Base-by-base conservation (phyloP, 176 grass and related monocot genomes). In the Aegilops longissima region DNA sequence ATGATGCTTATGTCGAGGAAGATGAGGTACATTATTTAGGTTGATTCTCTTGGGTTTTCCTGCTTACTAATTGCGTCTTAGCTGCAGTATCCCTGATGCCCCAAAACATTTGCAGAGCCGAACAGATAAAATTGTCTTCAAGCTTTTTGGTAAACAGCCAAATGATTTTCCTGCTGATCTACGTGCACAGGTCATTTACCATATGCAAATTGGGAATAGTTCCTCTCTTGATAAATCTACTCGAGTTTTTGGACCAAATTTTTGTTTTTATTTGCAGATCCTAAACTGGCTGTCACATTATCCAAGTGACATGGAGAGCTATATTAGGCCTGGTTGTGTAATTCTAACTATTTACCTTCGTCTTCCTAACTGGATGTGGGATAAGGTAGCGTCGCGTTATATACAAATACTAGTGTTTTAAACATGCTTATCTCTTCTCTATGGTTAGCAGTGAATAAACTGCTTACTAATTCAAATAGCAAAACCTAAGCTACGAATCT, bases 251-350 rank as follows among this genome's bases (percentile, higher is more conserved):
- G 39, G 24, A 76, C 23, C 42, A 76, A 80, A 73, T 81, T 25
- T 3, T 79, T 89, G 61, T 13, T 68, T 74, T 18, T 52, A 72
- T 83, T 76, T 88, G 40, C 85, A 94, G 92, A 85, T 94, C 80
- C 80, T 92, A 73, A 82, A 91, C 74, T 98, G 93, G 96, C 73
- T 98, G 33, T 98, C 96, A 16, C 79, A 94, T 68, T 95, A 44
- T 35, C 96, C 96, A 78, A 92, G 79, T 75, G 96, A 95, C 51
- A 86, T 98, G 83, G 96, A 98, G 56, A 98, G 96, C 83, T 95
- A 95, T 82, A 95, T 98, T n/a, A 95, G 88, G 86, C 96, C 96
- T 59, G 96, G 96, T 14, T 98, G 96, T 83, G 83, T 98, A 31
- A 92, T 98, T 93, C 82, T 98, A 80, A 95, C 93, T 49, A 54